A percentile compares a stretch with the other conserved stretches of the same genome.
Evolutionary conservation across 306 rosid genomes (phyloP).

Genomic region (Prunus davidiana): DNA sequence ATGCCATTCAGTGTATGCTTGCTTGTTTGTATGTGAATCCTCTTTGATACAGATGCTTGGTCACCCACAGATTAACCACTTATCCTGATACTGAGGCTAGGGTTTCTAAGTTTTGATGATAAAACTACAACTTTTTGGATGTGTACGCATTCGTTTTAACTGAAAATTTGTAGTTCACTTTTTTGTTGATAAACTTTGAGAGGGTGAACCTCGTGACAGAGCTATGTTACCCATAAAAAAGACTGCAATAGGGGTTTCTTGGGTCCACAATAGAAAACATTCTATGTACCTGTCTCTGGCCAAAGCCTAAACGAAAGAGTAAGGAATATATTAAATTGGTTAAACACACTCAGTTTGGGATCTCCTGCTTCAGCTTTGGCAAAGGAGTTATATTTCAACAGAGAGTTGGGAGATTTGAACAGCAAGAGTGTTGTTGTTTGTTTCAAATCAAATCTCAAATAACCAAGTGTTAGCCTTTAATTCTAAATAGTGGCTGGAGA

Average conservation of each 20-base stretch:
- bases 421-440: not conserved
- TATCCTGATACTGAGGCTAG: not conserved
- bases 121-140: not conserved
- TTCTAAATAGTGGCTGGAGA: not conserved
- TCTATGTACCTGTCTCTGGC: not conserved
- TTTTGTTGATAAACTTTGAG: not conserved
- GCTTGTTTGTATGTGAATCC: not conserved
- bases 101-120: not conserved
- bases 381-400: not conserved
- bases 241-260: not conserved
- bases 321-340: not conserved
- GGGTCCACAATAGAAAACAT: not conserved
- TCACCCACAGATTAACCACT: too few species aligned
- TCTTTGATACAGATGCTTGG: not conserved
- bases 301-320: not conserved
- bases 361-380: not conserved
- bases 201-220: not conserved
- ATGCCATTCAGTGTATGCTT: not conserved
- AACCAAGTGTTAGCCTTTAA: not conserved
- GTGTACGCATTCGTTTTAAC: not conserved
- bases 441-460: not conserved
- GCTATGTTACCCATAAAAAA: too few species aligned
- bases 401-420: not conserved
- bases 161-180: not conserved
- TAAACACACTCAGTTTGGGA: not conserved